Evolutionary conservation across 805 yeast genomes (phyloP).

Genomic region (Candida ovalis): DNA sequence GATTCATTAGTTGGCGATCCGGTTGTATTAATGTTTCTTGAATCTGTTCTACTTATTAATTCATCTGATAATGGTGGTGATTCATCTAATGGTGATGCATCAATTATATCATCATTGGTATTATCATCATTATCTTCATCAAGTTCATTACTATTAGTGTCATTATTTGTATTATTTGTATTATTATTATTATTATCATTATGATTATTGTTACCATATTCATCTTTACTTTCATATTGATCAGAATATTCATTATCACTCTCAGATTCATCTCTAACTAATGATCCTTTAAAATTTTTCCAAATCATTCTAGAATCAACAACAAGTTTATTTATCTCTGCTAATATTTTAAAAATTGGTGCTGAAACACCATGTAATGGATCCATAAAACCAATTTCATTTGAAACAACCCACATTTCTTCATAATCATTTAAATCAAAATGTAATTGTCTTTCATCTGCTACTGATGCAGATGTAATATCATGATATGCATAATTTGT

Average conservation of each 20-base stretch:
- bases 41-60: neutral
- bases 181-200: slow-evolving; percentile 5
- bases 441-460: slow-evolving; percentile 58
- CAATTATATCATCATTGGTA: neutral
- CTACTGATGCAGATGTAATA: slow-evolving; percentile 58
- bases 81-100: slow-evolving; percentile 6
- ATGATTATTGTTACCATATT: no score
- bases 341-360: slow-evolving; percentile 61
- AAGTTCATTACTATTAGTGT: slow-evolving; percentile 13
- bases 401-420: slow-evolving; percentile 38
- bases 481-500: slow-evolving; percentile 82
- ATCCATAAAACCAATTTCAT: slow-evolving; percentile 47
- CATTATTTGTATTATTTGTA: neutral
- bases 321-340: slow-evolving; percentile 62
- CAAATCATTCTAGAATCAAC: slow-evolving; percentile 42
- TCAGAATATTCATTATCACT: slow-evolving; percentile 3
- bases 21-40: neutral
- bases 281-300: neutral
- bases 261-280: neutral
- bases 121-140: slow-evolving; percentile 4
- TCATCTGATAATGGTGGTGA: slow-evolving; percentile 5
- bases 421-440: slow-evolving; percentile 62
- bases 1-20: neutral
- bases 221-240: slow-evolving; percentile 10
- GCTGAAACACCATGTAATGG: slow-evolving; percentile 73